Evolutionary conservation across 768 basidiomycete genomes (phyloP), one percentile per base, ranked within the genome.

Genomic region (Collybia sordida): DNA sequence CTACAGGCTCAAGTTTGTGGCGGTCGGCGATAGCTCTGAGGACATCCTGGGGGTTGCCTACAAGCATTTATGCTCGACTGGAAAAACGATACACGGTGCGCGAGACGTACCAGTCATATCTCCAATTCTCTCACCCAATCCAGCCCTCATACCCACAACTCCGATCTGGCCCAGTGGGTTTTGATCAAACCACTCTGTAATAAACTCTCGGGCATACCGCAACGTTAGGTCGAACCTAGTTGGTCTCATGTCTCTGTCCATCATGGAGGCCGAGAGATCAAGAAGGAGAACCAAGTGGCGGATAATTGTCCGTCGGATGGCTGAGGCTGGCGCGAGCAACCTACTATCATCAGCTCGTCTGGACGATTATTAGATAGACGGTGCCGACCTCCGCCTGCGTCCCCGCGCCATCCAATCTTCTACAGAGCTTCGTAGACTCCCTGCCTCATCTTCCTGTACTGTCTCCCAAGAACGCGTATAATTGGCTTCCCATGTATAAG

Each of bases 111-210:
- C 96, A 58, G 94, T 90, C 86, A 99, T 90, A 52, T 93, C 90
- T 1, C 91, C 83, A 36, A 98, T 72, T 3, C 91, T 82, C 67
- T 98, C 97, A 0, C 93, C 94, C 19, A 98, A 67, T 0, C 97
- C 93, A 27, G 90, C 83, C 19, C 94, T 77, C 82, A 98, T 93
- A 4, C 91, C 93, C 15, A 98, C 92, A 24, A 98, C 73, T 1
- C 94, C 96, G 55, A 99, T 91, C 69, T 98, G 97, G 18, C 96
- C 95, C 11, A 99, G 77, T 1, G 97, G 97, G 62, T 99, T 99
- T 72, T 98, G 97, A 70, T 99, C 97, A 67, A 98, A 99, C 95
- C 96, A 99, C 65, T 99, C 97, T 6, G 80, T 74, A 23, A 98
- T 79, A 57, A 98, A 99, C 59, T 92, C 91, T 50, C 93, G 81